Evolutionary conservation across 306 rosid species (phyloP).

Genomic region (Lathyrus aphaca): DNA sequence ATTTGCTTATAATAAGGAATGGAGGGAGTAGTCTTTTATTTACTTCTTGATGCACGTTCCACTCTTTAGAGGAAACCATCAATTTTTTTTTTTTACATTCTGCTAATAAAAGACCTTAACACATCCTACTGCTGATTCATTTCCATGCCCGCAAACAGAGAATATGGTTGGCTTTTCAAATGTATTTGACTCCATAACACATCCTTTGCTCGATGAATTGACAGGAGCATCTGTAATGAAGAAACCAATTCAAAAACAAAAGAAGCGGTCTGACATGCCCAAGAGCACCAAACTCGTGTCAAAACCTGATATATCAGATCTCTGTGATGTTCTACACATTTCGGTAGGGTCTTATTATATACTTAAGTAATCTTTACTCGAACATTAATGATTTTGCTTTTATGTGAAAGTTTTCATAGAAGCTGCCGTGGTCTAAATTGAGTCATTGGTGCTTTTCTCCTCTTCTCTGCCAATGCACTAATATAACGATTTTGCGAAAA

Average conservation of each 20-base stretch:
- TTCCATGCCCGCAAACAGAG: conserved; percentile 27
- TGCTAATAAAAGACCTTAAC: not conserved
- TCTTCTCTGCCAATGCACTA: not conserved
- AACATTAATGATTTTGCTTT: conserved; percentile 1
- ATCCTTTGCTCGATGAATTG: conserved; percentile 28
- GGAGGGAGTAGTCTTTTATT: not conserved
- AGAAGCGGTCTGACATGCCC: conserved; percentile 45
- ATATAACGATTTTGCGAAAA: not conserved
- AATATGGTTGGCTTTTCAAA: conserved; percentile 20
- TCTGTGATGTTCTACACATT: conserved; percentile 63
- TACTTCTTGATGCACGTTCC: conserved; percentile 29
- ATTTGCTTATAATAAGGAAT: too few relatives aligned
- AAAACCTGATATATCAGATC: conserved; percentile 56
- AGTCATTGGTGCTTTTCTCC: not conserved
- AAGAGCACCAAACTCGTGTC: conserved; percentile 48
- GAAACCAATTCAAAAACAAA: conserved; percentile 43
- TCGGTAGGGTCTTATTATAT: conserved; percentile 51
- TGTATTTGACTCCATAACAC: conserved; percentile 32
- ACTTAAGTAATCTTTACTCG: conserved; percentile 18
- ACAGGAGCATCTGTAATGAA: conserved; percentile 34
- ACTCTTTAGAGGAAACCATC: conserved; percentile 5
- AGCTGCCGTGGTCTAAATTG: conserved; percentile 1
- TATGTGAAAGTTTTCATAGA: conserved; percentile 3
- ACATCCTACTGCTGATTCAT: conserved; percentile 26
- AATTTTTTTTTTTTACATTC: conserved; percentile 7